Conservation (phyloP, 495 filamentous ascomycete genomes). For the Trichoderma asperelloides region DNA sequence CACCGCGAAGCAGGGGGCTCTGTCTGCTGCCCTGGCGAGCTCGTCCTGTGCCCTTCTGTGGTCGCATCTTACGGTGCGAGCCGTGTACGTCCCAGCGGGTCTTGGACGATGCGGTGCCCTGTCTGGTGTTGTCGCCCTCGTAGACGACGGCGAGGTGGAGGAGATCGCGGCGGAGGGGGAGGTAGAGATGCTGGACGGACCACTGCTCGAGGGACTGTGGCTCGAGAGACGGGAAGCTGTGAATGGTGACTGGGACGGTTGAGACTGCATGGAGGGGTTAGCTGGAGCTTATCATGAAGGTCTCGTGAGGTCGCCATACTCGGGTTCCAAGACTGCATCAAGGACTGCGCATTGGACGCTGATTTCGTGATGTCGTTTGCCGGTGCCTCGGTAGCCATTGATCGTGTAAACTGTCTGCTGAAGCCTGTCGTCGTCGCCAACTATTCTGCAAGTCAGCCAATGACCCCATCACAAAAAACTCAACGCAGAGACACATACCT, state of each 20-base stretch:
- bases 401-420: slow-evolving; percentile 35
- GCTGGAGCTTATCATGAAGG: slow-evolving; percentile 8
- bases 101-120: slow-evolving; percentile 80
- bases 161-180: slow-evolving; percentile 84
- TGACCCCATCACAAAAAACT: neutral
- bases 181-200: slow-evolving; percentile 67
- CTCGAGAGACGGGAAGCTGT: slow-evolving; percentile 85
- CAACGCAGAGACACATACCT: neutral
- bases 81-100: slow-evolving; percentile 78
- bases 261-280: slow-evolving; percentile 33
- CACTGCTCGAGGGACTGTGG: slow-evolving; percentile 71
- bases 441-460: neutral
- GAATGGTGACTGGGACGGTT: slow-evolving; percentile 69
- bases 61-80: slow-evolving; percentile 62
- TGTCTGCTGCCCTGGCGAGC: slow-evolving; percentile 75
- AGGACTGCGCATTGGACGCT: slow-evolving; percentile 15
- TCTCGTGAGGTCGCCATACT: neutral
- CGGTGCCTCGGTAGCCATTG: slow-evolving; percentile 71
- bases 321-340: slow-evolving; percentile 8
- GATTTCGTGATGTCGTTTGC: slow-evolving; percentile 35
- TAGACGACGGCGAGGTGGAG: slow-evolving; percentile 87
- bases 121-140: slow-evolving; percentile 82
- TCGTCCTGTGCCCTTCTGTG: slow-evolving; percentile 76
- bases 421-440: neutral
- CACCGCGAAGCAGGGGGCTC: slow-evolving; percentile 75